Evolutionary conservation across 1,284 basidiomycete species (phyloP).

Genomic region (Ustilago nuda): DNA sequence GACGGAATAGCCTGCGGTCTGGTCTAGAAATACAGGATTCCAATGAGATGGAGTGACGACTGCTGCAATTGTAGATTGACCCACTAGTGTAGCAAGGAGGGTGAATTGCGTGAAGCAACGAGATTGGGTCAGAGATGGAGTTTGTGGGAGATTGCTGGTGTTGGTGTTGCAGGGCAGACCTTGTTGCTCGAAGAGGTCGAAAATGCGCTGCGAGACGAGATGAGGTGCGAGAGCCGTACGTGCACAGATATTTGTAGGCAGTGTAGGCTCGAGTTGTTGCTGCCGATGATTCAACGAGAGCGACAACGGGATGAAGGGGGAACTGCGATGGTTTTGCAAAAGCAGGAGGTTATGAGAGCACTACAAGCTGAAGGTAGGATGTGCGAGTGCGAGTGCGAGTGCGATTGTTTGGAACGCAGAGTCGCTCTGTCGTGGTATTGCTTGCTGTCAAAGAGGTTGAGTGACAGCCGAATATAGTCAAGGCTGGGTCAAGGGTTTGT

Average conservation of each 20-base stretch:
- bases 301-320: not conserved
- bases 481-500: not conserved
- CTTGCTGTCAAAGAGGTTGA: slow-evolving; percentile 5
- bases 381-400: not conserved
- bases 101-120: not conserved
- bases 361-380: not conserved
- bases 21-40: not conserved
- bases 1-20: not conserved
- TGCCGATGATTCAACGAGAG: slow-evolving; percentile 1
- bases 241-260: slow-evolving; percentile 52
- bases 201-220: slow-evolving; percentile 2
- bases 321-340: slow-evolving; percentile 13
- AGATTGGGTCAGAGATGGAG: not conserved
- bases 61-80: not conserved
- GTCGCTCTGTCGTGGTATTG: not conserved
- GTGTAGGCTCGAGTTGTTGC: slow-evolving; percentile 19
- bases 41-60: not conserved
- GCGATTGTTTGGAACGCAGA: not conserved
- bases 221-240: slow-evolving; percentile 12
- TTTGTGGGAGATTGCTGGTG: not conserved
- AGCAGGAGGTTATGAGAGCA: not conserved
- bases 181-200: not conserved
- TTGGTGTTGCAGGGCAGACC: slow-evolving; percentile 6
- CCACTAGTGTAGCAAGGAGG: slow-evolving; percentile 3
- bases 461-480: not conserved